Conservation (phyloP, 73 alveolate species). For the Symbiodinium pilosum region DNA sequence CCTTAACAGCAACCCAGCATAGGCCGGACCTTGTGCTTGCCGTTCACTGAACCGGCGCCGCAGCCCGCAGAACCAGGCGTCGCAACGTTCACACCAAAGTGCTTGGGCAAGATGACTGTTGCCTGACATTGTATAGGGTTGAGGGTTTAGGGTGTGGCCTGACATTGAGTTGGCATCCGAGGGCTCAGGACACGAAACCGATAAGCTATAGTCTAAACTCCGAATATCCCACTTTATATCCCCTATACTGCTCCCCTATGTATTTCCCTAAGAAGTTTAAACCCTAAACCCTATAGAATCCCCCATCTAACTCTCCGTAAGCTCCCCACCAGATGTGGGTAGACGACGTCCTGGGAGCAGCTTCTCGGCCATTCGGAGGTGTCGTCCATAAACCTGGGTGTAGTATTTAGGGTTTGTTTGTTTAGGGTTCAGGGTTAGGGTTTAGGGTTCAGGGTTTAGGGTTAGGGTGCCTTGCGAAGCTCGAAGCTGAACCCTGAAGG, state of each 20-base stretch:
- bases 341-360: constrained; percentile 89
- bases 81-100: constrained; percentile 40
- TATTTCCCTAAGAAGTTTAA: neutral
- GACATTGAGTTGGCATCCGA: too few species aligned
- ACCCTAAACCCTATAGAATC: too few species aligned
- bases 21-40: constrained; percentile 59
- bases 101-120: constrained; percentile 36
- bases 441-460: neutral
- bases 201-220: neutral
- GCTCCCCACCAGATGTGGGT: constrained; percentile 29
- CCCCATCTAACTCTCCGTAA: neutral
- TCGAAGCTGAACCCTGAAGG: too few species aligned
- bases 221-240: neutral
- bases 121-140: constrained; percentile 13
- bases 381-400: constrained; percentile 58
- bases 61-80: constrained; percentile 81
- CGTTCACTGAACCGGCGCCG: constrained; percentile 55
- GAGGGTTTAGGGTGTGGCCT: too few species aligned
- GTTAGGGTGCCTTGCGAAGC: too few species aligned
- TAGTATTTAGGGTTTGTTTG: neutral
- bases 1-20: neutral
- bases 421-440: neutral
- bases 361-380: constrained; percentile 55
- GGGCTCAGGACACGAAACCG: neutral
- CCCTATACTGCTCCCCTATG: neutral